These are phyloP conservation scores for Xanthoconium purpureum DNA, from an alignment of 768 basidiomycete species.

Conservation along the genomic window DNA sequence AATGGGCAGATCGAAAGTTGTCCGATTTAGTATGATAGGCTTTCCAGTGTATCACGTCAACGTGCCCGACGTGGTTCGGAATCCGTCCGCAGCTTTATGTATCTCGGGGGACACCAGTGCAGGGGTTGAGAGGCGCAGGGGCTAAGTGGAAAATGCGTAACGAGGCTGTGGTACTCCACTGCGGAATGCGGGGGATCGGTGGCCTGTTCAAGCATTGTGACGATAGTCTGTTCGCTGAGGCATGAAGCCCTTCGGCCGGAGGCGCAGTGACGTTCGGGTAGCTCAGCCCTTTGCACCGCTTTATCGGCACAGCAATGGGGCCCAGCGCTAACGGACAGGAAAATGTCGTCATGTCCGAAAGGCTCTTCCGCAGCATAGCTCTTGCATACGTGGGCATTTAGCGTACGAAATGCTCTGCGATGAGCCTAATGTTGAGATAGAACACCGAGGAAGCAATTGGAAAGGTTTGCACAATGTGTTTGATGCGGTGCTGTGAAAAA, in stretches of 20 bases:
- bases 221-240: background rate
- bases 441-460: background rate
- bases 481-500: slow-evolving; percentile 7
- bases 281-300: slow-evolving; percentile 21
- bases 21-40: slow-evolving; percentile 17
- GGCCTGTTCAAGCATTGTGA: background rate
- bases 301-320: slow-evolving; percentile 21
- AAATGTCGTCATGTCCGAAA: background rate
- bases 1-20: slow-evolving; percentile 17
- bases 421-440: background rate
- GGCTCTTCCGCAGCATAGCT: slow-evolving; percentile 1
- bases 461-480: background rate
- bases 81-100: slow-evolving; percentile 11
- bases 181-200: slow-evolving; percentile 9
- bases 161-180: slow-evolving; percentile 24
- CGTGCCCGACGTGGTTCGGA: background rate
- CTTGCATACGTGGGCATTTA: background rate
- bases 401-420: background rate
- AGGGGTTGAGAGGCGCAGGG: slow-evolving; percentile 9
- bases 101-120: background rate
- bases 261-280: slow-evolving; percentile 18
- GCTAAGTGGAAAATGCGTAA: background rate
- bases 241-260: background rate
- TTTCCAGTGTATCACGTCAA: slow-evolving; percentile 31
- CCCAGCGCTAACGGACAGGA: background rate